A percentile compares a stretch with the other conserved stretches of the same genome.
Evolutionary conservation across 1,284 basidiomycete species (phyloP).

Genomic region (Heterobasidion irregulare): DNA sequence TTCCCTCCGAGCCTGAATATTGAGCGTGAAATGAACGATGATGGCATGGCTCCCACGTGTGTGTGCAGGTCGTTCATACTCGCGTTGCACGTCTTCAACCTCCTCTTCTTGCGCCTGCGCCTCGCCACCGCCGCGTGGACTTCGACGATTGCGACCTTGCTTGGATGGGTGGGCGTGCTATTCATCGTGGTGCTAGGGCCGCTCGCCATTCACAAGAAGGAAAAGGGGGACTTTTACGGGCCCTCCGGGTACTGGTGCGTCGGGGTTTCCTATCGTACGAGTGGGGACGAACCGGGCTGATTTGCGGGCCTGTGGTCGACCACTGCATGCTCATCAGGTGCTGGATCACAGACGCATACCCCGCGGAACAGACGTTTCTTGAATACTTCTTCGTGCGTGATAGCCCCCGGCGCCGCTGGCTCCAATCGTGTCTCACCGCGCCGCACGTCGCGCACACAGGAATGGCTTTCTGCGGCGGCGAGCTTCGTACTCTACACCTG

Average conservation of each 20-base stretch:
- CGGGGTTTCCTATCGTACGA: too few species aligned
- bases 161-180: slow-evolving; percentile 27
- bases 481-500: slow-evolving; percentile 27
- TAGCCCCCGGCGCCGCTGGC: background rate
- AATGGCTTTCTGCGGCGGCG: slow-evolving; percentile 24
- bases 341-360: slow-evolving; percentile 38
- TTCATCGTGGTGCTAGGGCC: slow-evolving; percentile 29
- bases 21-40: background rate
- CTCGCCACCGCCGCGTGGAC: slow-evolving; percentile 11
- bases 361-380: slow-evolving; percentile 28
- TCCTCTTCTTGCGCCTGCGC: slow-evolving; percentile 29
- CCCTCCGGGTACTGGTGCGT: slow-evolving; percentile 32
- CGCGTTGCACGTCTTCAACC: slow-evolving; percentile 31
- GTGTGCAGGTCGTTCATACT: slow-evolving; percentile 28
- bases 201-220: slow-evolving; percentile 21
- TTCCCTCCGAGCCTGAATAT: background rate
- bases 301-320: too few species aligned
- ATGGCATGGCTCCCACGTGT: background rate
- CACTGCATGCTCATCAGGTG: slow-evolving; percentile 21
- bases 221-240: slow-evolving; percentile 32
- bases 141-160: slow-evolving; percentile 19
- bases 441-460: slow-evolving; percentile 12
- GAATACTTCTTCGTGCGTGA: slow-evolving; percentile 41
- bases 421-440: background rate
- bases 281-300: too few species aligned